phyloP scores from a whole-genome alignment of 192 early-diverging fungal species.

The Coemansia sp. region DNA sequence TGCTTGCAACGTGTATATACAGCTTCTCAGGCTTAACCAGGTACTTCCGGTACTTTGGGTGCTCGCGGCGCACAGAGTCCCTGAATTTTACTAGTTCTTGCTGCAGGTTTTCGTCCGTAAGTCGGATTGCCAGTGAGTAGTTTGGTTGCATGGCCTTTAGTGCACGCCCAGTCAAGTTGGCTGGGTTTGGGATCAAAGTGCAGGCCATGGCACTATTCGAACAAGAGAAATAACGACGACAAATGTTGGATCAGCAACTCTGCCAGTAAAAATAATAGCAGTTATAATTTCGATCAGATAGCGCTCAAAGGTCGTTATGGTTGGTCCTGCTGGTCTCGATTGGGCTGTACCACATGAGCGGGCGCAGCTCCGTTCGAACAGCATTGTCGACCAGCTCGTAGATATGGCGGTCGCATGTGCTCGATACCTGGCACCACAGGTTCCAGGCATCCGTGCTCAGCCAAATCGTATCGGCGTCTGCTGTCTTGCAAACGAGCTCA shows the following conservation, averaged over 20 bases:
- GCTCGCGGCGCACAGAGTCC: neutral
- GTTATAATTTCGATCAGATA: neutral
- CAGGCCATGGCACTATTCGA: neutral
- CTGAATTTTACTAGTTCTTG: neutral
- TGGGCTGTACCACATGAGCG: conserved; percentile 8
- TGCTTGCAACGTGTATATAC: neutral
- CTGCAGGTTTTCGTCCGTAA: neutral
- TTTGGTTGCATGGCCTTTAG: conserved; percentile 9
- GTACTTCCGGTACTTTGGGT: conserved; percentile 11
- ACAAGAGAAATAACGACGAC: neutral
- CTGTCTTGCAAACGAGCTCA: conserved; percentile 5
- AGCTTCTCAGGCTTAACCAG: conserved; percentile 7
- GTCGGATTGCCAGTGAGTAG: conserved; percentile 11
- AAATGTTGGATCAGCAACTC: neutral
- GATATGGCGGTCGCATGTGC: neutral
- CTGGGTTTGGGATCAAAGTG: neutral
- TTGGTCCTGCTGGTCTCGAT: neutral
- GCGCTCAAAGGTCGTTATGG: neutral
- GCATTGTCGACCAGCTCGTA: conserved; percentile 1
- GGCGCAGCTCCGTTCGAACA: neutral
- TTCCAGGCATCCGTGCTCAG: conserved; percentile 4
- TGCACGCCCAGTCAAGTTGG: neutral
- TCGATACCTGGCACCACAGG: conserved; percentile 5
- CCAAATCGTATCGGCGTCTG: conserved; percentile 16
- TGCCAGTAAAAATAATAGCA: neutral